Base-by-base conservation (phyloP, 768 basidiomycete genomes). In the Lanmaoa rubissima region DNA sequence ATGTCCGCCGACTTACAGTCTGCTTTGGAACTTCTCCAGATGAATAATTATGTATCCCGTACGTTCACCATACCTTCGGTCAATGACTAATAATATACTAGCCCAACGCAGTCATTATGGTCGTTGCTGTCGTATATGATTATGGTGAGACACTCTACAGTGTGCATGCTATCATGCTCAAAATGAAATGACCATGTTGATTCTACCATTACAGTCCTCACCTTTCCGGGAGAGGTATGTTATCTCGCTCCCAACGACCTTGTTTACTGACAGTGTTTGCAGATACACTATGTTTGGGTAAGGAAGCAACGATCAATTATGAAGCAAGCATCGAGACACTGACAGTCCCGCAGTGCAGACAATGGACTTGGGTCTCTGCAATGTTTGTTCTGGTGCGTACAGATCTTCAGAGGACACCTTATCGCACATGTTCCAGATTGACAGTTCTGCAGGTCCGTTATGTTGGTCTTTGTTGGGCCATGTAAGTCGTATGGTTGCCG, bases 201-300 rank as follows among this genome's bases (percentile, higher is more conserved):
- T 24, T 8, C 28, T 2, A 4, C 13, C 10, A 24, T 17, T 13
- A 2, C 26, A 59, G 58, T 51, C 32, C 54, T 57, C 14, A 59
- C 44, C 10, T 47, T 59, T 8, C 4, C 48, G 0, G 26, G 39
- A 17, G 58, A 59, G 44, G 58, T 24, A n/a, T 34, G 2, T 38
- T 12, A 5, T 49, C 5, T 24, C 2, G 3, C 8, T 13, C 16
- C 16, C 3, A 3, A 4, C 2, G 21, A 10, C 0, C 2, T n/a
- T 9, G 8, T 26, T 2, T 32, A 7, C 34, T 49, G 10, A 53
- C 7, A 5, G 34, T 12, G 10, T 32, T 3, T 4, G 2, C 50
- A 63, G 62, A 7, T 63, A 44, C 26, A 62, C 2, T 58, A 58
- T 43, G n/a, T 63, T 28, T 62, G 61, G 61, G 61, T 62, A 16